Conservation (phyloP, 495 filamentous ascomycete species). For the Aspergillus nidulans region DNA sequence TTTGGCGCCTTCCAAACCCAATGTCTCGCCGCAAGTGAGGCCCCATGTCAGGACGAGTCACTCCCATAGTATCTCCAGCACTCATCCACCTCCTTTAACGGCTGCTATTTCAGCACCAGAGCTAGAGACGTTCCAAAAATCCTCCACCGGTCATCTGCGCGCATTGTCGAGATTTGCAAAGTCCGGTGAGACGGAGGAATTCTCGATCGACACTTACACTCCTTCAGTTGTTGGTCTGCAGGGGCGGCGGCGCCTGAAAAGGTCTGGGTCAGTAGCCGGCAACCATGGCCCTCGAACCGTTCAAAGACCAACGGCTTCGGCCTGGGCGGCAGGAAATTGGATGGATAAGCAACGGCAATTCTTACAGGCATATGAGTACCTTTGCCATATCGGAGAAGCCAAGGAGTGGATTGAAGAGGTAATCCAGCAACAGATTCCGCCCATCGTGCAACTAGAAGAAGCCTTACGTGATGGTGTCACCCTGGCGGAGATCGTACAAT, state of each 20-base stretch:
- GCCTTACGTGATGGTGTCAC: conserved; percentile 90
- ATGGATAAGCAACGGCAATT: conserved; percentile 99
- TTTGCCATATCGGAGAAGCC: conserved; percentile 98
- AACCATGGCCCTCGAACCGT: conserved; percentile 37
- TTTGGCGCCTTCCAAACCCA: conserved; percentile 29
- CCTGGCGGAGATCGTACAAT: conserved; percentile 91
- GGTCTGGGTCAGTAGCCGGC: conserved; percentile 56
- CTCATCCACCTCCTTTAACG: conserved; percentile 37
- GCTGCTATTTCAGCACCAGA: conserved; percentile 61
- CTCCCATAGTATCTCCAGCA: conserved; percentile 38
- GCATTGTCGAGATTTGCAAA: conserved; percentile 84
- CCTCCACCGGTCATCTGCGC: conserved; percentile 81
- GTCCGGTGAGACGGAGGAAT: conserved; percentile 68
- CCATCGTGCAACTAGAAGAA: conserved; percentile 95
- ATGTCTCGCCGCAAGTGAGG: conserved; percentile 26
- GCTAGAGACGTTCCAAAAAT: conserved; percentile 71
- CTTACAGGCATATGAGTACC: conserved; percentile 95
- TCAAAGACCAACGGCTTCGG: conserved; percentile 49
- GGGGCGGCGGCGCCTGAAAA: conserved; percentile 77
- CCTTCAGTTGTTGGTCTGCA: conserved; percentile 85
- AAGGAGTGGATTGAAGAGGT: conserved; percentile 99
- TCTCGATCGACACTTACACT: conserved; percentile 65
- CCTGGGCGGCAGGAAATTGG: conserved; percentile 88
- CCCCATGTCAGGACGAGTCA: conserved; percentile 39
- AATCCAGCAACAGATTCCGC: conserved; percentile 81